Conservation (phyloP, 257 asterid genomes). For the Catharanthus roseus region DNA sequence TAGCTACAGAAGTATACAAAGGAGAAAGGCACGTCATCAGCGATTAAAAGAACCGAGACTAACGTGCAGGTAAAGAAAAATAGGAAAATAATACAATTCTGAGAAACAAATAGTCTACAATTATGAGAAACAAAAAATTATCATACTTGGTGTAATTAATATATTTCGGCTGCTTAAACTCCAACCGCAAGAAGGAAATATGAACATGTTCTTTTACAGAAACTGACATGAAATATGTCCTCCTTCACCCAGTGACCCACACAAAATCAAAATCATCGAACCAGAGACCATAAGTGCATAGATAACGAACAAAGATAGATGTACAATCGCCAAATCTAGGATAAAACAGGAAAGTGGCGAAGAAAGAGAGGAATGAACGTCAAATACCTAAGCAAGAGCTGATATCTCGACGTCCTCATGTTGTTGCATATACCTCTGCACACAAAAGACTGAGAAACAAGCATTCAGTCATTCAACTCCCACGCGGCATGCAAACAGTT, state of each 20-base stretch:
- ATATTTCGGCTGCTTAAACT: neutral
- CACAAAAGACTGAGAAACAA: neutral
- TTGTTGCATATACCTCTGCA: constrained; percentile 78
- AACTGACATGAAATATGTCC: neutral
- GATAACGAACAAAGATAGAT: neutral
- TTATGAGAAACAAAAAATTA: neutral
- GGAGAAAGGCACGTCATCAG: neutral
- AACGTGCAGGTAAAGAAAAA: neutral
- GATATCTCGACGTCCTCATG: constrained; percentile 63
- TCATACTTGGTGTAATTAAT: too few relatives aligned
- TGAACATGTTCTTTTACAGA: neutral
- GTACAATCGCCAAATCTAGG: neutral
- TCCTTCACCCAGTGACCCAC: neutral
- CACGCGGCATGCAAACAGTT: neutral
- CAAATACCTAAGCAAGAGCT: constrained; percentile 57
- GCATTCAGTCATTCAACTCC: neutral
- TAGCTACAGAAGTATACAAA: neutral
- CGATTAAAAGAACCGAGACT: neutral
- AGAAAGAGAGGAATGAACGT: neutral
- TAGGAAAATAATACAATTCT: neutral
- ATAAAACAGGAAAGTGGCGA: neutral
- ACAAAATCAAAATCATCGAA: neutral
- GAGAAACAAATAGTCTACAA: too few relatives aligned
- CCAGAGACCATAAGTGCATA: neutral
- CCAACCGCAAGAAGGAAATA: neutral